phyloP scores from a whole-genome alignment of 192 early-diverging fungal species.

The Pilaira anomala region DNA sequence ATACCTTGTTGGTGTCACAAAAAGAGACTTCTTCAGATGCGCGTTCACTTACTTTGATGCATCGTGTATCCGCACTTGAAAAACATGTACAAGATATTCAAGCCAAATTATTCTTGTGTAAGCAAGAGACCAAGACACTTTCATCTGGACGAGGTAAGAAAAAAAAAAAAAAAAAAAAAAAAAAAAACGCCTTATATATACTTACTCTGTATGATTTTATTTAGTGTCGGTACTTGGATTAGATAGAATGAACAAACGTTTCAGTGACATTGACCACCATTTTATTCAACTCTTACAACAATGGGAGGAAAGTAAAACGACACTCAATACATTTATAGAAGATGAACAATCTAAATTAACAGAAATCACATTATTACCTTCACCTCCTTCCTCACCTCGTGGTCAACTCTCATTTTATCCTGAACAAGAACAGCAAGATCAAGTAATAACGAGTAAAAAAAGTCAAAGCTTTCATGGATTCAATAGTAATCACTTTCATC shows the following conservation, averaged over 20 bases:
- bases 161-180: not conserved
- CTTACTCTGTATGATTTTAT: not conserved
- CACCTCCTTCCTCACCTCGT: conserved; percentile 26
- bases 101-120: conserved; percentile 49
- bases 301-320: conserved; percentile 47
- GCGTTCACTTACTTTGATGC: conserved; percentile 38
- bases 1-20: too few relatives aligned
- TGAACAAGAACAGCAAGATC: too few relatives aligned
- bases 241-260: conserved; percentile 19
- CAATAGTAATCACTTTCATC: too few relatives aligned
- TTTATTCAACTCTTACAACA: conserved; percentile 42
- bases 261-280: conserved; percentile 39
- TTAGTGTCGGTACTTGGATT: conserved; percentile 4
- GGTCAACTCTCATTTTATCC: not conserved
- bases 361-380: conserved; percentile 8
- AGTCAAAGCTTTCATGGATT: not conserved
- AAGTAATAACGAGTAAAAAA: too few relatives aligned
- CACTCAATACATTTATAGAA: conserved; percentile 35
- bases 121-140: conserved; percentile 44
- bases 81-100: conserved; percentile 50
- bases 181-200: not conserved
- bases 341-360: conserved; percentile 3
- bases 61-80: conserved; percentile 41
- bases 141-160: conserved; percentile 12
- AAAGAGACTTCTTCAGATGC: conserved; percentile 23